Evolutionary conservation across 306 rosid genomes (phyloP), one percentile per base, ranked within the genome.

Genomic region (Sicyos baderoa): DNA sequence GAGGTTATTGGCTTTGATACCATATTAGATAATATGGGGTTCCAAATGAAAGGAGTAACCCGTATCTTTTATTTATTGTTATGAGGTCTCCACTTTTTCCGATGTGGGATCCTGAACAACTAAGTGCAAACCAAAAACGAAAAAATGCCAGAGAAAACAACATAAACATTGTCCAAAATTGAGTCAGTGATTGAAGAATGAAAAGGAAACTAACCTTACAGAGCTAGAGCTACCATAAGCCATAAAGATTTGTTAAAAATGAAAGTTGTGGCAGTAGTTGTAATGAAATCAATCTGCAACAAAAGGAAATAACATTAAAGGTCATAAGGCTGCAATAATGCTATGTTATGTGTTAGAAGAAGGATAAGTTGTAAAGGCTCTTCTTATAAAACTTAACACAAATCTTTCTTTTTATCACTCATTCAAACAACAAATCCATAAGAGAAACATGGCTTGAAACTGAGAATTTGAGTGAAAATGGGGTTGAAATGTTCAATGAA

Each of bases 141-240:
- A 1, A 25, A 25, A 25, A 1, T 25, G 29, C 2, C 3, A 25
- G 29, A 25, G 29, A 25, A n/a, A 32, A 8, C 14, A 55, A 45
- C 12, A 19, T 11, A 37, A 47, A 55, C 21, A 19, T 1, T 19
- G 17, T 16, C 6, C 0, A 58, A 5, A 6, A 48, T 62, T 32
- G 52, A n/a, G 16, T 37, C 1, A 17, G 15, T 22, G 25, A 7
- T 47, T 6, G 7, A 60, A 63, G 62, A 75, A 0, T 9, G 48
- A 71, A 54, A 27, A 44, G 76, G 64, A 69, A 54, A 79, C 72
- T 45, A 48, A 87, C 96, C 96, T 87, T 45, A 74, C 77, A 66
- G 92, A 86, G 83, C 87, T 86, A 74, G 88, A 79, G 64, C 82
- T 82, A 68, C 72, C 82, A 75, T 80, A 86, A 44, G 78, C 96